A percentile compares a stretch with the other conserved stretches of the same genome.
Conservation (phyloP, 345 rosid species). For the Raphanus raphanistrum region DNA sequence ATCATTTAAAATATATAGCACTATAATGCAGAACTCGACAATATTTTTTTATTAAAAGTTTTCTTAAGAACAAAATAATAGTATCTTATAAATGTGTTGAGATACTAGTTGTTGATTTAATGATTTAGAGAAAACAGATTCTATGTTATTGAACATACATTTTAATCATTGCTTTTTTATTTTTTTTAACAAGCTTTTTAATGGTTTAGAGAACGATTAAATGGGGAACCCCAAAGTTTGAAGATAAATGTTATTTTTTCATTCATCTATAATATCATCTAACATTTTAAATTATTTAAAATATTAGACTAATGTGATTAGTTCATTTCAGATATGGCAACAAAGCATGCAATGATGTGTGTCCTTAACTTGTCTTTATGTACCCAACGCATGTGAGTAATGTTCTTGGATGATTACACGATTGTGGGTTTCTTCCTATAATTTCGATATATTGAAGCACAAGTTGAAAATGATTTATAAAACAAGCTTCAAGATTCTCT, state of each 20-base stretch:
- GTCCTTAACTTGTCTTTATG: conserved; percentile 20
- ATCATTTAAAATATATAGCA: neutral
- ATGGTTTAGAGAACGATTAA: neutral
- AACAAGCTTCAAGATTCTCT: conserved; percentile 34
- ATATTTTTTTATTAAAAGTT: neutral
- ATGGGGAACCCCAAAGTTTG: neutral
- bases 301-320: neutral
- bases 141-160: neutral
- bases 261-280: neutral
- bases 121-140: neutral
- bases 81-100: neutral
- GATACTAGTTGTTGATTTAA: neutral
- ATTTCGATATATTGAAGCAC: conserved; percentile 6
- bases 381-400: conserved; percentile 39
- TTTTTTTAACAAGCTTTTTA: neutral
- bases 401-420: conserved; percentile 31
- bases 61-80: neutral
- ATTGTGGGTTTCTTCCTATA: conserved; percentile 19
- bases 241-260: neutral
- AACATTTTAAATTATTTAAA: neutral
- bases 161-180: neutral
- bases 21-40: neutral
- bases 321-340: conserved; percentile 15
- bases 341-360: conserved; percentile 19
- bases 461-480: conserved; percentile 20